phyloP scores from a whole-genome alignment of 345 rosid genomes.

The Rhodomyrtus tomentosa region DNA sequence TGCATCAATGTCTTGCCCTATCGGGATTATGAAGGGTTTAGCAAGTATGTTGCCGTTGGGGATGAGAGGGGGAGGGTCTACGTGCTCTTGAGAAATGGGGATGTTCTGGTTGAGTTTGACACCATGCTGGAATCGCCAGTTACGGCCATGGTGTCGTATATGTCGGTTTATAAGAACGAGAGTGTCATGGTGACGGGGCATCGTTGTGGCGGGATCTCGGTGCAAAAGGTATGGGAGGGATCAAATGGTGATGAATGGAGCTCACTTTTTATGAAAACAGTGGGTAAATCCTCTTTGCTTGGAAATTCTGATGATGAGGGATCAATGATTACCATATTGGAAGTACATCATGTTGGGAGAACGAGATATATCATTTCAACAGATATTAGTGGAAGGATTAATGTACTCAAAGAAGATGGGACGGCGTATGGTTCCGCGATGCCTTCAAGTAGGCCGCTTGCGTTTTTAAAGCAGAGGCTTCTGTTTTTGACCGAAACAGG shows the following conservation, averaged over 20 bases:
- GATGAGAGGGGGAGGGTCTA: slow-evolving; percentile 68
- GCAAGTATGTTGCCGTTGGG: slow-evolving; percentile 85
- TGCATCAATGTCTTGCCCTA: slow-evolving; percentile 69
- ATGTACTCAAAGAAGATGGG: slow-evolving; percentile 61
- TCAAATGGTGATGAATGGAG: slow-evolving; percentile 57
- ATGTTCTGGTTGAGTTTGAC: slow-evolving; percentile 52
- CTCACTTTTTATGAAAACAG: slow-evolving; percentile 38
- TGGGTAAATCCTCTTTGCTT: slow-evolving; percentile 25
- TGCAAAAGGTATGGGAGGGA: slow-evolving; percentile 58
- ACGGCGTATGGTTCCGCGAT: slow-evolving; percentile 55
- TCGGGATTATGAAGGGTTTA: slow-evolving; percentile 66
- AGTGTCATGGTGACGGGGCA: slow-evolving; percentile 72
- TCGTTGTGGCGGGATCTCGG: slow-evolving; percentile 46
- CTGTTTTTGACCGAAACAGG: slow-evolving; percentile 85
- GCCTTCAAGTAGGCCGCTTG: slow-evolving; percentile 58
- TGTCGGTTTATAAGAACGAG: slow-evolving; percentile 69
- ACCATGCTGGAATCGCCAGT: slow-evolving; percentile 47
- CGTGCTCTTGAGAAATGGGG: slow-evolving; percentile 72
- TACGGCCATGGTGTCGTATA: slow-evolving; percentile 64
- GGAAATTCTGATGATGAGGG: slow-evolving; percentile 27
- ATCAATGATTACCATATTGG: slow-evolving; percentile 41
- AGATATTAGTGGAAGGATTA: slow-evolving; percentile 51
- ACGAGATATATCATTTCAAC: slow-evolving; percentile 54
- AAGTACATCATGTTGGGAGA: slow-evolving; percentile 89
- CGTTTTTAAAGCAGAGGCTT: slow-evolving; percentile 83